These are phyloP conservation scores for Populus ilicifolia DNA, from an alignment of 345 rosid genomes.

Conservation along the genomic window DNA sequence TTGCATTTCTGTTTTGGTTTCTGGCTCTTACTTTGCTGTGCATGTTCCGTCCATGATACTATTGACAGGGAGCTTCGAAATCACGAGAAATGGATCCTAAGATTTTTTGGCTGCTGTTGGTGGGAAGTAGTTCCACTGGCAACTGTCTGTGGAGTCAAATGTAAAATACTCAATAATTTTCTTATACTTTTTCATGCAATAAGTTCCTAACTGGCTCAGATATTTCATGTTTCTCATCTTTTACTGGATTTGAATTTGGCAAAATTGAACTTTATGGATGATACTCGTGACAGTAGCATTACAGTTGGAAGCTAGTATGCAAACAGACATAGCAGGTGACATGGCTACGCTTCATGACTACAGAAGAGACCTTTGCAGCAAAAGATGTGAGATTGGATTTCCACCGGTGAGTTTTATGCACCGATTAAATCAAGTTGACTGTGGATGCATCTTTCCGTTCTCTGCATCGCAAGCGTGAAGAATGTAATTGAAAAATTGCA, in stretches of 20 bases:
- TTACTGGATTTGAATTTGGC: neutral
- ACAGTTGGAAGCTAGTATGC: neutral
- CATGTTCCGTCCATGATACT: neutral
- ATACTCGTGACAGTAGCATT: neutral
- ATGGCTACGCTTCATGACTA: neutral
- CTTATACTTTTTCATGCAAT: conserved; percentile 14
- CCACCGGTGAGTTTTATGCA: neutral
- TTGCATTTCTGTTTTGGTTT: neutral
- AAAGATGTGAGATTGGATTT: neutral
- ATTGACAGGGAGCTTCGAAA: conserved; percentile 2
- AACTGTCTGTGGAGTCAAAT: conserved; percentile 3
- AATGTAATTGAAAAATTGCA: too few relatives aligned
- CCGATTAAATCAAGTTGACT: neutral
- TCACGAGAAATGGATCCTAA: conserved; percentile 1
- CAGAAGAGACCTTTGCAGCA: neutral
- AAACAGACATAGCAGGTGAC: neutral
- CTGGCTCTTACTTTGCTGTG: neutral
- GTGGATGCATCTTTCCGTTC: neutral
- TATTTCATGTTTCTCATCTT: neutral
- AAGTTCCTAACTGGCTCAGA: conserved; percentile 5
- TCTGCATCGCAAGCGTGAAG: neutral
- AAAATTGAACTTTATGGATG: neutral
- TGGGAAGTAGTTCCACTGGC: neutral
- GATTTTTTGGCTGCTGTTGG: neutral
- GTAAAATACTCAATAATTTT: conserved; percentile 10